Conservation (phyloP, 768 basidiomycete genomes). For the Gymnopilus junonius region DNA sequence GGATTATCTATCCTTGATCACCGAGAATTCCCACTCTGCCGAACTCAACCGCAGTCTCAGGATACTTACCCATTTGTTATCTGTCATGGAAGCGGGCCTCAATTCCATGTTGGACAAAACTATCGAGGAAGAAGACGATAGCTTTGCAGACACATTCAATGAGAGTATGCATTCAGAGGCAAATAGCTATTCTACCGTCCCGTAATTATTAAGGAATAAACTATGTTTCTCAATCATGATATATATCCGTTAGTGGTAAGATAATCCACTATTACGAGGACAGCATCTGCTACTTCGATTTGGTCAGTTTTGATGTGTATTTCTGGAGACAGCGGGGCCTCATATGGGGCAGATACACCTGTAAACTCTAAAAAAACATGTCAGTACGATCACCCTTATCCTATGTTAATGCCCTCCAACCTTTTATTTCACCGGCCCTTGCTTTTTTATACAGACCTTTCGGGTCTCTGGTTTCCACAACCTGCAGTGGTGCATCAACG, state of each 20-base stretch:
- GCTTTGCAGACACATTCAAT: conserved; percentile 3
- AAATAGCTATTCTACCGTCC: neutral
- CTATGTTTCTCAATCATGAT: conserved; percentile 22
- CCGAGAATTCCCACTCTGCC: conserved; percentile 57
- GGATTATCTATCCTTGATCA: conserved; percentile 64
- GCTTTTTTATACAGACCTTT: conserved; percentile 99
- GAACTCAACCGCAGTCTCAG: conserved; percentile 78
- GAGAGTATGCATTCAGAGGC: neutral
- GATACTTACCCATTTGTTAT: conserved; percentile 78
- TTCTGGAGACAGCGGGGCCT: conserved; percentile 83
- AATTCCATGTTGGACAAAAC: conserved; percentile 66
- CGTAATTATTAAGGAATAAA: neutral
- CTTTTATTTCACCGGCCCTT: conserved; percentile 93
- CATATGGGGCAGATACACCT: conserved; percentile 96
- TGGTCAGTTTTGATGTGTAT: conserved; percentile 92
- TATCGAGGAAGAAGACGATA: conserved; percentile 65
- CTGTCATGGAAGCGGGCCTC: conserved; percentile 74
- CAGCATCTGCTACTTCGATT: conserved; percentile 76
- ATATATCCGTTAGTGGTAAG: conserved; percentile 70
- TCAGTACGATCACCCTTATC: neutral
- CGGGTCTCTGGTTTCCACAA: conserved; percentile 93
- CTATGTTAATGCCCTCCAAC: conserved; percentile 46
- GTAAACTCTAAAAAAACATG: conserved; percentile 79
- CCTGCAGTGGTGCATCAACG: conserved; percentile 86
- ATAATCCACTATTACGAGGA: conserved; percentile 80